Evolutionary conservation across 805 yeast genomes (phyloP).

Genomic region (Starmerella powellii): DNA sequence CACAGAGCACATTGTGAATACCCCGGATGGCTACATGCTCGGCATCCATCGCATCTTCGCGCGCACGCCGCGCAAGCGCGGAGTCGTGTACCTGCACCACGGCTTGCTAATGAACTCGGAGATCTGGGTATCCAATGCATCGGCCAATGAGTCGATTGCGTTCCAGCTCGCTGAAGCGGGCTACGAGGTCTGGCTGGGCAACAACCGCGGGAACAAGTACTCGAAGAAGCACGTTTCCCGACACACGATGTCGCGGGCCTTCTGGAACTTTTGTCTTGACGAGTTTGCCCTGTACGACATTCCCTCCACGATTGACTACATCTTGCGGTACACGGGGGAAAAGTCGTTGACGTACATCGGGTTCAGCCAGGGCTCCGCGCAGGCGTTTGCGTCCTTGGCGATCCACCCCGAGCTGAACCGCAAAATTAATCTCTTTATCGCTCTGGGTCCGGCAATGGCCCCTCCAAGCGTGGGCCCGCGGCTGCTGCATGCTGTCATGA

Average conservation of each 20-base stretch:
- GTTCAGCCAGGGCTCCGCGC: constrained; percentile 90
- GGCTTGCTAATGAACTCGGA: constrained; percentile 86
- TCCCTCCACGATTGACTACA: constrained; percentile 68
- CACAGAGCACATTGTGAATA: constrained; percentile 66
- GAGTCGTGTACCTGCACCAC: constrained; percentile 74
- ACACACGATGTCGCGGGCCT: constrained; percentile 37
- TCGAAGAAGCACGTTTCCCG: constrained; percentile 59
- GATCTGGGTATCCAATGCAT: constrained; percentile 49
- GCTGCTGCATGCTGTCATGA: constrained; percentile 60
- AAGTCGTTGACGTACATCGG: constrained; percentile 58
- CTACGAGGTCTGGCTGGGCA: constrained; percentile 91
- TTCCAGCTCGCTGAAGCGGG: constrained; percentile 68
- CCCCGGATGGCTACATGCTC: constrained; percentile 64
- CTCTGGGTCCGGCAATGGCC: constrained; percentile 87
- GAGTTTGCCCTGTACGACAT: constrained; percentile 87
- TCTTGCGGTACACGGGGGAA: constrained; percentile 41
- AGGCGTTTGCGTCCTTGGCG: constrained; percentile 73
- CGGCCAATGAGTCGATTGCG: constrained; percentile 50
- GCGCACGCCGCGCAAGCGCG: constrained; percentile 14
- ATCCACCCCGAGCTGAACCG: constrained; percentile 48
- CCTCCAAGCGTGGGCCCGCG: constrained; percentile 75
- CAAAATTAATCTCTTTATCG: constrained; percentile 49
- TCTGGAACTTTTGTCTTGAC: constrained; percentile 87
- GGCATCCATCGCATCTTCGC: constrained; percentile 53
- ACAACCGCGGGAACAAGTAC: constrained; percentile 86